Evolutionary conservation across 2,329 filamentous ascomycete species (phyloP).

Genomic region (Diaporthe sp.): DNA sequence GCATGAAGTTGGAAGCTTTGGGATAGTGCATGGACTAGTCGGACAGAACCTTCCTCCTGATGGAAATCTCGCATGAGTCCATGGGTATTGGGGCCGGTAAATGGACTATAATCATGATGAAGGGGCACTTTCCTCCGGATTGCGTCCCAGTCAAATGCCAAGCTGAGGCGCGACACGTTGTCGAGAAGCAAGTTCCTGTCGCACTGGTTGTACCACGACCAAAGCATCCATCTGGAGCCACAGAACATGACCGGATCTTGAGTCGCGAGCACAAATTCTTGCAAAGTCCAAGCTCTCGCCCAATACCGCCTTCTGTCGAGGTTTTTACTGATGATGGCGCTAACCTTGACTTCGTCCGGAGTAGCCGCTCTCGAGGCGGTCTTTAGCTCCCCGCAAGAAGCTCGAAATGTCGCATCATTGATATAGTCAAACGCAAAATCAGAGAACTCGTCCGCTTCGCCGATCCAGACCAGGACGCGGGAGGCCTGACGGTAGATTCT

Average conservation of each 20-base stretch:
- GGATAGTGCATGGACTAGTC: accelerated
- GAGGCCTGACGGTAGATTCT: constrained; percentile 5
- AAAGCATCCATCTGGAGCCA: background rate
- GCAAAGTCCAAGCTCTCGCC: background rate
- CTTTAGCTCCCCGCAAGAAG: background rate
- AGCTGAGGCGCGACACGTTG: accelerated
- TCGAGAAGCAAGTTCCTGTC: too few species aligned
- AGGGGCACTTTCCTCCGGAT: background rate
- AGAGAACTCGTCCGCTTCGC: background rate
- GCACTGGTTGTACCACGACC: background rate
- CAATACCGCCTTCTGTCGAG: background rate
- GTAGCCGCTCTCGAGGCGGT: background rate
- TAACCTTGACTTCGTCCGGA: background rate
- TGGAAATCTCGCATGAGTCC: accelerated
- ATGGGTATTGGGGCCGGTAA: background rate
- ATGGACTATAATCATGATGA: background rate
- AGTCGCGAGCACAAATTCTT: background rate
- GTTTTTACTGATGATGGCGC: background rate
- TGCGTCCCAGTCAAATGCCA: background rate
- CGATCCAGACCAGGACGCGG: background rate
- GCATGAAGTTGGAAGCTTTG: background rate
- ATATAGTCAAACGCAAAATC: background rate
- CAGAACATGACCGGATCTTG: background rate
- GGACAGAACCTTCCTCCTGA: background rate
- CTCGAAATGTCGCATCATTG: background rate